Evolutionary conservation across 2,329 filamentous ascomycete species (phyloP).

Genomic region (Tricladium varicosporioides): DNA sequence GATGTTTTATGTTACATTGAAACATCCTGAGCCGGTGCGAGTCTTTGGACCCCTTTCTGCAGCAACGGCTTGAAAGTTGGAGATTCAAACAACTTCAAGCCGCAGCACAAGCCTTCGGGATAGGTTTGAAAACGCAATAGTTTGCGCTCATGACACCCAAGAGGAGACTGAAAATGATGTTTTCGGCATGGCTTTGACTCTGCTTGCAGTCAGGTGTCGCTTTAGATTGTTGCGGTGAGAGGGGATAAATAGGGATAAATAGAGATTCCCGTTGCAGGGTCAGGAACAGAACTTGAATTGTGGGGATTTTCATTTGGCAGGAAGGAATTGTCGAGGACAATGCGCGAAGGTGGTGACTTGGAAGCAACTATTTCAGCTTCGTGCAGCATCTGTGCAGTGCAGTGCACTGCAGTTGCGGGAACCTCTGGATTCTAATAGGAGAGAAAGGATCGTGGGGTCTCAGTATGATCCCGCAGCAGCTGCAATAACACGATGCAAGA

Average conservation of each 20-base stretch:
- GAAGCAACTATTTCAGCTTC: background rate
- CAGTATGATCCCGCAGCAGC: background rate
- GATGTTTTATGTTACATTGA: background rate
- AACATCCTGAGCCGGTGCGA: background rate
- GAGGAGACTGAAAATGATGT: background rate
- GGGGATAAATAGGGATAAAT: background rate
- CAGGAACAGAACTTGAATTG: background rate
- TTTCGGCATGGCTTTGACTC: background rate
- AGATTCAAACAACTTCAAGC: background rate
- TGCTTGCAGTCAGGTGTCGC: background rate
- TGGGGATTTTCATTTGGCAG: background rate
- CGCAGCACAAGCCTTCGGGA: background rate
- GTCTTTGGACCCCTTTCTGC: background rate
- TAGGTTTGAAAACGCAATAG: background rate
- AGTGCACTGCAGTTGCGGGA: background rate
- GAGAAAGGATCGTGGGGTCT: background rate
- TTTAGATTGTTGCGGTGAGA: background rate
- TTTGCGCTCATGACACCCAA: background rate
- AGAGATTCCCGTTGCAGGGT: background rate
- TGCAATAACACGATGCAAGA: background rate
- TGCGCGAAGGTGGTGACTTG: background rate
- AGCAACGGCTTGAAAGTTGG: background rate
- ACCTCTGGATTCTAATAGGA: background rate
- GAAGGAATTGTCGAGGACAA: background rate
- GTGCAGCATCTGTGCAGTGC: background rate